phyloP scores from a whole-genome alignment of 2,329 filamentous ascomycete species.

The Penicillium sp. region DNA sequence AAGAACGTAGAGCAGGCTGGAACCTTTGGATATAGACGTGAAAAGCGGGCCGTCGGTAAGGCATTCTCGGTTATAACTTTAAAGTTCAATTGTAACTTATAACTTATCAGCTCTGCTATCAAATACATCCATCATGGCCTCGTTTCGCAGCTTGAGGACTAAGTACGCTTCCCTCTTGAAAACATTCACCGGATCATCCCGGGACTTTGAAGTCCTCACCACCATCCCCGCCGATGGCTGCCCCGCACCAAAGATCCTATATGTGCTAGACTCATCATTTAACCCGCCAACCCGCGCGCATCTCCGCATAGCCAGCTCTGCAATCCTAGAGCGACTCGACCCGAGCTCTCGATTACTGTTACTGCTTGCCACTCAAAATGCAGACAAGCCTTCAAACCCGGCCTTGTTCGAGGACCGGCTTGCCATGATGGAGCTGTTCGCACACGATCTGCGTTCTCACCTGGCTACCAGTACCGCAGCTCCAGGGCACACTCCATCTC shows the following conservation, averaged over 20 bases:
- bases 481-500: not conserved
- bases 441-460: conserved; percentile 41
- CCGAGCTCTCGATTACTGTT: conserved; percentile 51
- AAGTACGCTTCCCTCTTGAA: conserved; percentile 44
- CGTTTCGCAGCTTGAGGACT: conserved; percentile 33
- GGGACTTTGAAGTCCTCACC: conserved; percentile 30
- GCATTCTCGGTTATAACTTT: no score
- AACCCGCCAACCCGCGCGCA: conserved; percentile 65
- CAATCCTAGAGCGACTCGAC: conserved; percentile 43
- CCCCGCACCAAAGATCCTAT: conserved; percentile 45
- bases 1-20: no score
- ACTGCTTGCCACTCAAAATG: conserved; percentile 64
- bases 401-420: conserved; percentile 51
- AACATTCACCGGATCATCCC: conserved; percentile 43
- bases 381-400: conserved; percentile 59
- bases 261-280: conserved; percentile 67
- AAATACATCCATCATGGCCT: conserved; percentile 14
- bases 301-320: conserved; percentile 55
- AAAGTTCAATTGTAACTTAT: no score
- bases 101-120: no score
- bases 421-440: conserved; percentile 51
- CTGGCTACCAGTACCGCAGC: conserved; percentile 20
- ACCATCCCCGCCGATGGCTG: conserved; percentile 12
- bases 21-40: no score
- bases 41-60: no score